Conservation (phyloP, 177 flowering plant genomes). For the Vitis hybrid region DNA sequence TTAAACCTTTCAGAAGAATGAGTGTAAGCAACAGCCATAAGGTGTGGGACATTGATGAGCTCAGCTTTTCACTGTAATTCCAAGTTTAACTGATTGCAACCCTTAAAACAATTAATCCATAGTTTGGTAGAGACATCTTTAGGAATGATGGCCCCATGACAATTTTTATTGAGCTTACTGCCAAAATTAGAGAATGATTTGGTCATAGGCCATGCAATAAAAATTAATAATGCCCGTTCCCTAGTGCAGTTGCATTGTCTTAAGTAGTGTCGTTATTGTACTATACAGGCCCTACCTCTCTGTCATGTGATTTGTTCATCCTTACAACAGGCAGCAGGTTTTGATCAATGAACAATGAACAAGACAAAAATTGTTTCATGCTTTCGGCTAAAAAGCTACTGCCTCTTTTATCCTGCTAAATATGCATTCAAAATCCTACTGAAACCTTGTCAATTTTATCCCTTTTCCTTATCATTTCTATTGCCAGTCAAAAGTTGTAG, state of each 20-base stretch:
- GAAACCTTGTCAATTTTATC: too few species aligned
- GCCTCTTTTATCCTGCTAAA: background rate
- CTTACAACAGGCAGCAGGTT: background rate
- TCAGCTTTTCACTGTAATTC: background rate
- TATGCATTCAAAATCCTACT: too few species aligned
- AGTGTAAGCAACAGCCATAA: background rate
- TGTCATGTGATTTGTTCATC: background rate
- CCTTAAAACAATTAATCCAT: too few species aligned
- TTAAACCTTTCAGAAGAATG: background rate
- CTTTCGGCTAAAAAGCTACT: background rate
- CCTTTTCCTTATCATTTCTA: too few species aligned
- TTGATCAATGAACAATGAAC: background rate
- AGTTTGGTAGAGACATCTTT: too few species aligned
- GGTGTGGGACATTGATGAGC: background rate
- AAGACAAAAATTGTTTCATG: background rate
- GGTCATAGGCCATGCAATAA: background rate
- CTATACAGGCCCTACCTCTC: background rate
- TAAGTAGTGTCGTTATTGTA: background rate
- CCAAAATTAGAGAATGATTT: background rate
- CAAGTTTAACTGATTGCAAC: too few species aligned
- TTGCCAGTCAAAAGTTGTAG: background rate
- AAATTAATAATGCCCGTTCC: background rate
- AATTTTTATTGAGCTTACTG: background rate
- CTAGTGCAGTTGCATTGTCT: background rate
- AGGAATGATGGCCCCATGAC: background rate